Conservation (phyloP, 1,284 basidiomycete genomes). For the Fistulinella cinereoalba region DNA sequence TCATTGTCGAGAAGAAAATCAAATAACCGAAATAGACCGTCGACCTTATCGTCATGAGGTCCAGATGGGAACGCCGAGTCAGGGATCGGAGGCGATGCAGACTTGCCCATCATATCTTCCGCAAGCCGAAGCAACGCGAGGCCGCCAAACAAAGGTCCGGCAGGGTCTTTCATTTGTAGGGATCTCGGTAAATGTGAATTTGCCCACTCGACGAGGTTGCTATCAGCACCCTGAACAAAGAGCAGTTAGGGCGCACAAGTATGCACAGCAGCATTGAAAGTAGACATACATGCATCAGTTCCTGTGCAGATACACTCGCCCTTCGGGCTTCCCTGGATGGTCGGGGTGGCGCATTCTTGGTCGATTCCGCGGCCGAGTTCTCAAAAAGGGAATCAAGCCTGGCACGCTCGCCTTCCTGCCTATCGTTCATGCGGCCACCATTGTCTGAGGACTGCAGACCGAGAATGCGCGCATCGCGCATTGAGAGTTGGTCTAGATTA, state of each 20-base stretch:
- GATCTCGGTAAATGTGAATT: slow-evolving; percentile 75
- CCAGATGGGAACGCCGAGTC: slow-evolving; percentile 76
- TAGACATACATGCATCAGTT: slow-evolving; percentile 37
- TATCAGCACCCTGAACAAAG: slow-evolving; percentile 37
- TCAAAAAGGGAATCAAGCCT: slow-evolving; percentile 58
- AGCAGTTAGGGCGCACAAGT: too few relatives aligned
- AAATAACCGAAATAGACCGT: slow-evolving; percentile 84
- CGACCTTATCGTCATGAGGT: slow-evolving; percentile 73
- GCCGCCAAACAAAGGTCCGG: slow-evolving; percentile 56
- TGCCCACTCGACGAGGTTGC: slow-evolving; percentile 77
- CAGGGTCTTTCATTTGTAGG: slow-evolving; percentile 58
- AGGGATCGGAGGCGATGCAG: slow-evolving; percentile 64
- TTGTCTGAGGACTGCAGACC: slow-evolving; percentile 44
- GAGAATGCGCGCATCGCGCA: slow-evolving; percentile 78
- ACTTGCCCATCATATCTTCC: slow-evolving; percentile 71
- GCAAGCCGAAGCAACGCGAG: slow-evolving; percentile 74
- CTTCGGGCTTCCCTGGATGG: slow-evolving; percentile 62
- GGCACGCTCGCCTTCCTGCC: slow-evolving; percentile 39
- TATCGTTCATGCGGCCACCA: slow-evolving; percentile 37
- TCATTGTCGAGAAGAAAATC: slow-evolving; percentile 88
- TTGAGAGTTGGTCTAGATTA: slow-evolving; percentile 88
- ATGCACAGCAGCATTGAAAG: too few relatives aligned
- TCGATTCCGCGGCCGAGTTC: slow-evolving; percentile 32
- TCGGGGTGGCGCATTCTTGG: slow-evolving; percentile 48
- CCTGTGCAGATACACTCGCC: slow-evolving; percentile 34